These are phyloP conservation scores for Coniochaeta prunicola DNA, from an alignment of 2,329 filamentous ascomycete genomes.

Conservation along the genomic window DNA sequence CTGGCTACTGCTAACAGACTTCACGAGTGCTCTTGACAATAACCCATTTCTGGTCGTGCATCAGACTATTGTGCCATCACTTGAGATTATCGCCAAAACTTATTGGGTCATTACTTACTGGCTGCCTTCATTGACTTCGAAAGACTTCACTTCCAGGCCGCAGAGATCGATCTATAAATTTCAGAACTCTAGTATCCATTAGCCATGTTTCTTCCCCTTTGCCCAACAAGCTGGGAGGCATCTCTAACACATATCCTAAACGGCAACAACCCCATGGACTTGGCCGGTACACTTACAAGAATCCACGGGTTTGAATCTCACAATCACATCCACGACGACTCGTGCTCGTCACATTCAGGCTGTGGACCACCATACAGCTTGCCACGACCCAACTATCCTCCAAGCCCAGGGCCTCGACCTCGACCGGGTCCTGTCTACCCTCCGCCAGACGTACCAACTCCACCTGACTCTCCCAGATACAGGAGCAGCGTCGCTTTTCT, in stretches of 20 bases:
- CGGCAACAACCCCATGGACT: background rate
- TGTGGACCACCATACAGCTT: background rate
- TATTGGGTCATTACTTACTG: background rate
- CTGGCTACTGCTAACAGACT: background rate
- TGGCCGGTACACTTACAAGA: background rate
- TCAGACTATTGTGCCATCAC: background rate
- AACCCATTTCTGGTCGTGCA: background rate
- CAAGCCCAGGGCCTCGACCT: background rate
- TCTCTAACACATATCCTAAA: background rate
- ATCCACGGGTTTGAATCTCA: background rate
- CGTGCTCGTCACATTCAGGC: background rate
- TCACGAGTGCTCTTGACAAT: background rate
- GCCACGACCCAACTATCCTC: background rate
- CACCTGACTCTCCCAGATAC: background rate
- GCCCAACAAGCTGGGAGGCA: background rate
- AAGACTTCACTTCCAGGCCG: background rate
- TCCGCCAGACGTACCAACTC: constrained; percentile 1
- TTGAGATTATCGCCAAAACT: background rate
- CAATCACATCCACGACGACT: background rate
- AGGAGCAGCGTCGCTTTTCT: background rate
- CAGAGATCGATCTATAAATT: background rate
- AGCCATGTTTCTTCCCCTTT: background rate
- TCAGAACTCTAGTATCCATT: too few species aligned
- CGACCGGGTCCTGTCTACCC: background rate
- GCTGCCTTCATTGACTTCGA: background rate